phyloP scores from a whole-genome alignment of 1,284 basidiomycete genomes.

The Taiwanofungus camphoratus region DNA sequence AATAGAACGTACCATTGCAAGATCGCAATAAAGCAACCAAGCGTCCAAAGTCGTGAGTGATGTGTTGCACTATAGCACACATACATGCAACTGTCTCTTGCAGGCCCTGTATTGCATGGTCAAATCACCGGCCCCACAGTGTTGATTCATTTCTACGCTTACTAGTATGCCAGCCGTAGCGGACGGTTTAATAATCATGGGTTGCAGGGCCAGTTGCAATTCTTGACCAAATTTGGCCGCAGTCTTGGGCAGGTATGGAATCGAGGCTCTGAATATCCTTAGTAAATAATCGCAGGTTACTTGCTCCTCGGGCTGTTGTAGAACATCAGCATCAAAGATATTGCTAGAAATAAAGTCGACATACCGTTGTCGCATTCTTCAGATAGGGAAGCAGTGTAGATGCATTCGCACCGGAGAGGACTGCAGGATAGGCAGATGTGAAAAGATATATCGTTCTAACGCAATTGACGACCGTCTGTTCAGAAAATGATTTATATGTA shows the following conservation, averaged over 20 bases:
- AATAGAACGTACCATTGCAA: conserved; percentile 59
- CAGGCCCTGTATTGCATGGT: conserved; percentile 53
- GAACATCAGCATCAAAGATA: conserved; percentile 4
- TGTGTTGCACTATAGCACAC: conserved; percentile 76
- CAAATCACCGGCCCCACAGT: no score
- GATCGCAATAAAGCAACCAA: conserved; percentile 77
- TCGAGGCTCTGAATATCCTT: conserved; percentile 80
- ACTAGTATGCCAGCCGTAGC: conserved; percentile 60
- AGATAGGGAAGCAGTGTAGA: conserved; percentile 83
- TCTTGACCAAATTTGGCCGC: conserved; percentile 83
- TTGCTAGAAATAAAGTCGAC: conserved; percentile 17
- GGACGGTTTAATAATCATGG: conserved; percentile 83
- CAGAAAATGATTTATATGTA: conserved; percentile 5
- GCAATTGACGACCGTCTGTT: conserved; percentile 73
- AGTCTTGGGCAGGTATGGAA: conserved; percentile 86
- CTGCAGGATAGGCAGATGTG: conserved; percentile 70
- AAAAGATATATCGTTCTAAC: conserved; percentile 83
- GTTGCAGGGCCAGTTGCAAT: conserved; percentile 74
- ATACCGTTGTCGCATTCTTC: conserved; percentile 71
- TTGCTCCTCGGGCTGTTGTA: conserved; percentile 76
- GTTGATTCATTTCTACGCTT: no score
- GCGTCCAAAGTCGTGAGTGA: conserved; percentile 81
- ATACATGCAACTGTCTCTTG: conserved; percentile 92
- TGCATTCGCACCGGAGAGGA: conserved; percentile 78
- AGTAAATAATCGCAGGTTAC: conserved; percentile 79